Base-by-base conservation (phyloP, 2,329 filamentous ascomycete genomes). In the Colletotrichum abscissum region DNA sequence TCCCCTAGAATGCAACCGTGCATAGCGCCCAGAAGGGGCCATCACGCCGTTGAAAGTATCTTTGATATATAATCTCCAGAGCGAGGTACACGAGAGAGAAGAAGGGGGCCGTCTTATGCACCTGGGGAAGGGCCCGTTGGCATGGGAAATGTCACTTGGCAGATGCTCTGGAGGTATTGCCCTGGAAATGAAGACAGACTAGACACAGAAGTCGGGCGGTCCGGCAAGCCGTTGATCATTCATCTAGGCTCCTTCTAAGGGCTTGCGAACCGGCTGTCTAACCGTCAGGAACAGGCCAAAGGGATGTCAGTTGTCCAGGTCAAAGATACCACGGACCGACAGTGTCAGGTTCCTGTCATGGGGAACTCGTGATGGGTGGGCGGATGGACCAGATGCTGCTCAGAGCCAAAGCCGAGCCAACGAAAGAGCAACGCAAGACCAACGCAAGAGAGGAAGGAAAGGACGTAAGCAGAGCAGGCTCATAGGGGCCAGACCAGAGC, bases 21-120 rank as follows among this genome's bases (percentile, higher is more conserved):
- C 70, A 65, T 49, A 55, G 28, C 46, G 60, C 69, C 65, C 65
- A 63, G 69, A 72, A 58, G 35, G 28, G 69, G 69, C 69, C 58
- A 59, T 69, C 58, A 63, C 58, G 69, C 70, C 70, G 70, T 70
- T 73, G 66, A 73, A 73, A 70, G 66, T 65, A 73, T 73, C 60
- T 73, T 73, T 55, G 60, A 69, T 35, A 28, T 65, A 67, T 12
- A 70, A 73, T 70, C 60, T 69, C 55, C 26, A 65, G 69, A 54
- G 70, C 60, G 38, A 49, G 57, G 60, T 65, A 70, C 60, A 30
- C 24, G 16, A 49, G 12, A 54, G 54, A 28, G 30, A 24, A 46
- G 12, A 63, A 64, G 65, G 65, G 69, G 58, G 28, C 42, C 24
- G 58, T 16, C 66, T 70, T 42, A 65, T 73, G 70, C 67, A 56